Evolutionary conservation across 78 protist species (phyloP), one percentile per base, ranked within the genome.

Genomic region (Mantamonas sphyraenae): DNA sequence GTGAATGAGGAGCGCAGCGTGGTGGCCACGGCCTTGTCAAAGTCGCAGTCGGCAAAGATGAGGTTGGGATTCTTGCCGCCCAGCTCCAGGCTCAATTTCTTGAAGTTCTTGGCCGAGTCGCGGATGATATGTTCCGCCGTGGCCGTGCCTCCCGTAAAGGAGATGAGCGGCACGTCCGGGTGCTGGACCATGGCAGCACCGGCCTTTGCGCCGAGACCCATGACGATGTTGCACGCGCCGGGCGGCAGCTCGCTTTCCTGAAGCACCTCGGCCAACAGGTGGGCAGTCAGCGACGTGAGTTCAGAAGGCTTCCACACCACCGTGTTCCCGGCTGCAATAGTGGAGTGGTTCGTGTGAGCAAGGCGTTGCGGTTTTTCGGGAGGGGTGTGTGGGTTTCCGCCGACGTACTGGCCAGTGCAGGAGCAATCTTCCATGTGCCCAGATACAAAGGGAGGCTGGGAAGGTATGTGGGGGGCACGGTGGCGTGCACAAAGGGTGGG

Each of bases 391-490:
- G 40, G 10, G 7, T 16, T 16, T 10, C 30, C 30, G 35, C 1
- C 12, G 3, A 4, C 53, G 2, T 17, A 34, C 53, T 14, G 12
- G 88, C 90, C 43, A 91, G 37, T 9, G 93, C 93, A 24, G 97
- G 97, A 28, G 97, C 97, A 28, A 87, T 76, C 65, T 92, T 92
- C 94, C 93, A 92, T 17, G 92, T 77, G 45, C 84, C 59, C 43
- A 92, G 76, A n/a, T 89, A 84, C 61, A 92, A 42, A 19, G 97
- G 97, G 10, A 89, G 64, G 72, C 90, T 92, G 57, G 22, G 57
- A 51, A 20, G 22, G 57, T 51, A 22, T 51, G 57, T 24, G 57
- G 57, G 30, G 20, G 16, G 17, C 64, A 60, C 64, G 16, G 16
- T 33, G 17, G 10, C 10, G 10, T 20, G 10, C 12, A 20, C 12